phyloP scores from a whole-genome alignment of 768 basidiomycete genomes.

The Trametes maxima region DNA sequence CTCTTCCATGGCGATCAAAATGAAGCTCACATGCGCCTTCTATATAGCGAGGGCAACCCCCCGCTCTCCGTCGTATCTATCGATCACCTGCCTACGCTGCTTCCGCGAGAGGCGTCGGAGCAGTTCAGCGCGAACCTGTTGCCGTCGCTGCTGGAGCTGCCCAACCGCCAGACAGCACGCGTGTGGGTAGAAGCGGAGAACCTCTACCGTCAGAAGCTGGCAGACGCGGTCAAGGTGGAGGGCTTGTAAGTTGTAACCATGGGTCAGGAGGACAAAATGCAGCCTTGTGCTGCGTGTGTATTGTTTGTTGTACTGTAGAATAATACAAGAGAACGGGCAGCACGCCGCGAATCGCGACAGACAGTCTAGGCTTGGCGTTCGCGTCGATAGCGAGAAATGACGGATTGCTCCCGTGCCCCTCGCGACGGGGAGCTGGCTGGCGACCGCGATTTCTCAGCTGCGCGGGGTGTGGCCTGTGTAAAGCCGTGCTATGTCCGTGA shows the following conservation, averaged over 20 bases:
- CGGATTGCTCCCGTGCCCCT: background rate
- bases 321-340: slow-evolving; percentile 2
- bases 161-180: slow-evolving; percentile 60
- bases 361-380: slow-evolving; percentile 3
- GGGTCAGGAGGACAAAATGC: background rate
- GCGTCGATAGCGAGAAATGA: background rate
- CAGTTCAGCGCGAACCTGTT: slow-evolving; percentile 90
- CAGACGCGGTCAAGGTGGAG: slow-evolving; percentile 47
- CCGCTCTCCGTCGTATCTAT: slow-evolving; percentile 88
- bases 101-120: slow-evolving; percentile 96
- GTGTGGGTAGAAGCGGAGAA: slow-evolving; percentile 91
- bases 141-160: slow-evolving; percentile 80
- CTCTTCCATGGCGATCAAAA: slow-evolving; percentile 20
- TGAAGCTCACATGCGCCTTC: background rate
- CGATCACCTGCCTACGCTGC: slow-evolving; percentile 93
- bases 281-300: slow-evolving; percentile 5
- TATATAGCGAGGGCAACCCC: slow-evolving; percentile 58
- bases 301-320: slow-evolving; percentile 14
- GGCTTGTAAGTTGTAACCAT: slow-evolving; percentile 23
- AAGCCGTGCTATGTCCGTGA: slow-evolving; percentile 4
- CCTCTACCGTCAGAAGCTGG: slow-evolving; percentile 71
- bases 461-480: background rate
- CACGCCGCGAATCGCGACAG: background rate
- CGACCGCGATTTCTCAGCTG: background rate
- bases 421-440: background rate